Conservation (phyloP, 176 grass and related monocot species). For the Phragmites australis region DNA sequence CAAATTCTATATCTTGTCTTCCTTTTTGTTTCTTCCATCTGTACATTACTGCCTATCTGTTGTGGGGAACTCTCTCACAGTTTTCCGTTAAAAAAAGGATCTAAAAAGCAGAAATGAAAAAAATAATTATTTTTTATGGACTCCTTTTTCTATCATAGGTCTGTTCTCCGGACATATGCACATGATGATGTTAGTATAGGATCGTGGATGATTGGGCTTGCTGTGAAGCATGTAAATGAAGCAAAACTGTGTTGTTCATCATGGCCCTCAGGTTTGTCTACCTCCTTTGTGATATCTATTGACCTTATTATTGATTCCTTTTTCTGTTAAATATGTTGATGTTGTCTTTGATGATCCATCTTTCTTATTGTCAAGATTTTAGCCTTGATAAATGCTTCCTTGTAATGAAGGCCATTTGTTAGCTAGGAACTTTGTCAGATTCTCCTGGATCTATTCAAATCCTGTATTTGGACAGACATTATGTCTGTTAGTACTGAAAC, state of each 20-base stretch:
- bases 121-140: conserved; percentile 31
- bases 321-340: conserved; percentile 1
- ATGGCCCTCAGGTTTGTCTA: conserved; percentile 77
- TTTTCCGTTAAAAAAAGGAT: conserved; percentile 30
- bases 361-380: conserved; percentile 19
- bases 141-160: conserved; percentile 45
- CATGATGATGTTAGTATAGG: conserved; percentile 98
- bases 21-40: no score
- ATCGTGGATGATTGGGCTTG: conserved; percentile 96
- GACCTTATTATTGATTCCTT: conserved; percentile 17
- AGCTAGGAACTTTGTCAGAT: not conserved
- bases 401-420: not conserved
- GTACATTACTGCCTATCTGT: no score
- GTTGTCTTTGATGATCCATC: not conserved
- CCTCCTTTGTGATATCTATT: conserved; percentile 19
- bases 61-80: no score
- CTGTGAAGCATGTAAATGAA: conserved; percentile 93
- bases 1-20: conserved; percentile 23
- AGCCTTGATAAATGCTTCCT: conserved; percentile 10
- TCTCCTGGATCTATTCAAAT: conserved; percentile 9
- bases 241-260: conserved; percentile 93
- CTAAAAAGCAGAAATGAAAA: not conserved
- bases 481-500: not conserved
- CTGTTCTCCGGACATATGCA: conserved; percentile 84
- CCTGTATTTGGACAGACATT: not conserved